Percentiles rank a stretch among this genome's conserved stretches.
Conservation (phyloP, 2,329 filamentous ascomycete genomes). For the Metarhizium rileyi region DNA sequence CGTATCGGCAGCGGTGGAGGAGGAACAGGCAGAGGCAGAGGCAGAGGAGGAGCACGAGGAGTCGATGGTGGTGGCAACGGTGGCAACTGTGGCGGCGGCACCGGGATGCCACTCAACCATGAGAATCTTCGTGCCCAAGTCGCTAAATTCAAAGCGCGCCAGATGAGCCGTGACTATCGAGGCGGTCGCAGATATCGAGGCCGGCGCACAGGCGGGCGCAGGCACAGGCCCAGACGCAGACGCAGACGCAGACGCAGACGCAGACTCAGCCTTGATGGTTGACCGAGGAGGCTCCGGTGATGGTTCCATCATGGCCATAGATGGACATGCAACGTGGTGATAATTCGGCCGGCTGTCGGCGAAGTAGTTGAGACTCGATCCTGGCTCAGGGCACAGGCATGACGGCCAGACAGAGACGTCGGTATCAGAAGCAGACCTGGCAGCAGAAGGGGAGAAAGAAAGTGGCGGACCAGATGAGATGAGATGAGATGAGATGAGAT, state of each 20-base stretch:
- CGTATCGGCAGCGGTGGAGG: constrained; percentile 7
- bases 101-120: constrained; percentile 81
- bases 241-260: not conserved
- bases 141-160: constrained; percentile 78
- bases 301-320: constrained; percentile 15
- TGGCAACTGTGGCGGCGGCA: not conserved
- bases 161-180: constrained; percentile 24
- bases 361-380: constrained; percentile 6
- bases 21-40: too few species aligned
- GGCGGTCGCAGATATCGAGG: constrained; percentile 1
- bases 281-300: constrained; percentile 25
- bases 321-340: constrained; percentile 1
- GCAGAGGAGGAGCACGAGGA: too few species aligned
- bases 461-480: too few species aligned
- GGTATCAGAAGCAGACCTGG: not conserved
- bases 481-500: too few species aligned
- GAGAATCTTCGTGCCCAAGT: constrained; percentile 80
- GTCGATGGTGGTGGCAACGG: too few species aligned
- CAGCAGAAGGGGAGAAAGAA: not conserved
- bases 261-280: constrained; percentile 7
- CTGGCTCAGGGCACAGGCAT: constrained; percentile 9
- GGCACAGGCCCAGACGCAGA: constrained; percentile 1
- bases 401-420: constrained; percentile 1
- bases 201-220: not conserved
- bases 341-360: constrained; percentile 7